These are phyloP conservation scores for Plasmodium vivax DNA, from an alignment of 169 alveolate species.

Conservation along the genomic window DNA sequence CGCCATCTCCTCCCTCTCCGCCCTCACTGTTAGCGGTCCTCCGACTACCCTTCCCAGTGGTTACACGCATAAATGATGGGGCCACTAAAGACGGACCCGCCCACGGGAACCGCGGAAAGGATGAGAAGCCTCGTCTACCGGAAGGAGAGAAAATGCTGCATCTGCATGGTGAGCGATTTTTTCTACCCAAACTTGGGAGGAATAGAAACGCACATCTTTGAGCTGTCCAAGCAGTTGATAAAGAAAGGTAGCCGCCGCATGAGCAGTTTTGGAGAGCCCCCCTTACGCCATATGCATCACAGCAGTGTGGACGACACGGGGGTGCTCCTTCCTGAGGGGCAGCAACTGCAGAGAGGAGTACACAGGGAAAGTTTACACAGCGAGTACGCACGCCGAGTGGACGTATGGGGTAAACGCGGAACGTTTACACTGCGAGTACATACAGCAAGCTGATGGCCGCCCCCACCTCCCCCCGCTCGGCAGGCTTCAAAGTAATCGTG, in stretches of 20 bases:
- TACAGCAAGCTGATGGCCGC: neutral
- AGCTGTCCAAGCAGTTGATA: constrained; percentile 94
- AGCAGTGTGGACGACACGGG: neutral
- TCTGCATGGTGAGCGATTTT: constrained; percentile 88
- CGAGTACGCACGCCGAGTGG: no score
- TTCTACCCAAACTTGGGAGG: constrained; percentile 98
- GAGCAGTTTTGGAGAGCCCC: neutral
- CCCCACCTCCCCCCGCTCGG: neutral
- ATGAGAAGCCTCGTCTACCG: neutral
- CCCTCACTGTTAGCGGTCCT: neutral
- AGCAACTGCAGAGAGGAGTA: neutral
- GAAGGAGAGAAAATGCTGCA: constrained; percentile 68
- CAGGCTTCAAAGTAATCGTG: constrained; percentile 97
- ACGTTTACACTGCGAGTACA: no score
- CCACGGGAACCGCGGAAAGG: neutral
- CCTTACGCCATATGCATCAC: neutral
- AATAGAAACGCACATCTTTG: constrained; percentile 98
- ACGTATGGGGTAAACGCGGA: no score
- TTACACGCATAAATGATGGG: neutral
- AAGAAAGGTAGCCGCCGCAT: constrained; percentile 82
- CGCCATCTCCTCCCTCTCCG: neutral
- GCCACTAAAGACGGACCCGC: neutral
- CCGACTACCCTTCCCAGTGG: neutral
- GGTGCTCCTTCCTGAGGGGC: neutral
- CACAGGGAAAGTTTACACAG: no score